Evolutionary conservation across 1,284 basidiomycete genomes (phyloP), one percentile per base, ranked within the genome.

Genomic region (Puccinia horiana): DNA sequence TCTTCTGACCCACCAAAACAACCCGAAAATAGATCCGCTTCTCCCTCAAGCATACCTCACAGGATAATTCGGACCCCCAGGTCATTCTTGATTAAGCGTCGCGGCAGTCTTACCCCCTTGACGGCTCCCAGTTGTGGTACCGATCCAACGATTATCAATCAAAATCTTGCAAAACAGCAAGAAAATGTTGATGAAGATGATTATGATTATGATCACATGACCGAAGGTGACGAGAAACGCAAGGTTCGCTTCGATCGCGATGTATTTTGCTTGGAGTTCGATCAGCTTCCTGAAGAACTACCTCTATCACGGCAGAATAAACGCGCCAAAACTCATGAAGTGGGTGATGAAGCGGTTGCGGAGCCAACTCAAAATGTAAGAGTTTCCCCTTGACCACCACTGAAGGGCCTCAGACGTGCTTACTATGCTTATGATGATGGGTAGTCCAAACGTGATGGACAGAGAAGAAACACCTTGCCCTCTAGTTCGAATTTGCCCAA

Each of bases 171-270:
- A 16, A 61, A 47, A 14, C 20, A 42, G 11, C 9, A 58, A 16
- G 52, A 72, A 23, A 35, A 61, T 37, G 23, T 29, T 2, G 44
- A 52, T n/a, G 20, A 20, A 5, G 35, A 40, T 37, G 63, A 67
- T 26, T 26, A 67, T 20, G 63, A 40, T 67, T 67, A 67, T 40
- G 63, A 67, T 4, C 23, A 37, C 9, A 35, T 52, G 47, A 29
- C 20, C n/a, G 44, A 37, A 1, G 44, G 26, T 5, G 49, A 52
- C 35, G 54, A 42, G 12, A 80, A 80, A 56, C 47, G 78, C 16
- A 80, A 80, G 72, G 78, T 80, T 37, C 47, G 78, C 26, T 80
- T 80, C 58, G 78, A 80, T 63, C 37, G 40, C n/a, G 78, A 80
- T 23, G 78, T 80, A 5, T 80, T 80, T 49, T 80, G 78, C 49